Percentiles rank a stretch among this genome's conserved stretches.
phyloP scores from a whole-genome alignment of 2,329 filamentous ascomycete genomes.

The Botrytis fragariae region DNA sequence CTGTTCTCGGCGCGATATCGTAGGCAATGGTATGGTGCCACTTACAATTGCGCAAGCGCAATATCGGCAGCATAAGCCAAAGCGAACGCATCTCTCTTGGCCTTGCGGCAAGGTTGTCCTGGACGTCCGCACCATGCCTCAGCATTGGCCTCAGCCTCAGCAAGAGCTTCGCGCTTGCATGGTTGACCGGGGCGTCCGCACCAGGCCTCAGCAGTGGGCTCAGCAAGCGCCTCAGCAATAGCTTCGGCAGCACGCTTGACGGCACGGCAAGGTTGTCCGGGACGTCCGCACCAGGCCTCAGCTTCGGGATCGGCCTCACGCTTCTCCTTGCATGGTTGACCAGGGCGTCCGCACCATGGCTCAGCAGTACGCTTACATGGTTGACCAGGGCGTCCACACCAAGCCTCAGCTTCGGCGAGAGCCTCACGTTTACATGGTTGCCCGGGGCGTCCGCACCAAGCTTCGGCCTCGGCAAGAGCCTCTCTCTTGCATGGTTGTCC shows the following conservation, averaged over 20 bases:
- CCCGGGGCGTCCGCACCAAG: constrained; percentile 16
- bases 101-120: constrained; percentile 29
- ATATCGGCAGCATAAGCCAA: constrained; percentile 25
- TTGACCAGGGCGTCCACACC: constrained; percentile 24
- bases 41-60: constrained; percentile 21
- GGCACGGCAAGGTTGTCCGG: constrained; percentile 18
- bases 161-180: constrained; percentile 27
- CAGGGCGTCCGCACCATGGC: constrained; percentile 24
- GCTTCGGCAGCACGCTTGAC: constrained; percentile 21
- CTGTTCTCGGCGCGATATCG: not conserved
- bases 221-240: constrained; percentile 26
- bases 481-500: constrained; percentile 30
- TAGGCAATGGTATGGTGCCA: not conserved
- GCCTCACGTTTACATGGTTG: constrained; percentile 30
- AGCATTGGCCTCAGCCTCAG: constrained; percentile 23
- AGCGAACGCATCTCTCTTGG: constrained; percentile 23
- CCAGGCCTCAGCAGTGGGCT: constrained; percentile 29
- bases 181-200: constrained; percentile 26
- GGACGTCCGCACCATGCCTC: constrained; percentile 24
- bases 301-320: constrained; percentile 22
- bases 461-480: constrained; percentile 20
- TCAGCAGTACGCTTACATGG: constrained; percentile 26
- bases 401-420: constrained; percentile 33
- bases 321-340: constrained; percentile 28
- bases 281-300: constrained; percentile 19